Percentiles rank a stretch among this genome's conserved stretches.
Evolutionary conservation across 148 eudicot genomes (phyloP).

Genomic region (Silene uniflora): DNA sequence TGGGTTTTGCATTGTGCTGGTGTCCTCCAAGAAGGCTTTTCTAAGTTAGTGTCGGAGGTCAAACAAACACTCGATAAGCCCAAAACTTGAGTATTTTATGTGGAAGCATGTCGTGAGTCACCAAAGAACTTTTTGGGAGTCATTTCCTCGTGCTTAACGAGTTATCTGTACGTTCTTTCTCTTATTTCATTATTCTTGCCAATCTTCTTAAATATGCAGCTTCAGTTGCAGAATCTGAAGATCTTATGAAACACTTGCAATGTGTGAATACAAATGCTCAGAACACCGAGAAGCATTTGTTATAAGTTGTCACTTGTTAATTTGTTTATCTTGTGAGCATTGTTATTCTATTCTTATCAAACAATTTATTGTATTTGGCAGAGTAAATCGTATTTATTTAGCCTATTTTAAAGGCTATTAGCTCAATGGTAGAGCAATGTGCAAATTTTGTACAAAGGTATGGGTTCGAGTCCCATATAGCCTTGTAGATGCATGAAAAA

Average conservation of each 20-base stretch:
- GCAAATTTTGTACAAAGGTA: no score
- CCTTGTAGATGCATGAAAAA: no score
- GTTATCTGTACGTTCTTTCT: slow-evolving; percentile 48
- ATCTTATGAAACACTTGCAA: slow-evolving; percentile 43
- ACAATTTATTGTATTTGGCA: no score
- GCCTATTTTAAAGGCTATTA: no score
- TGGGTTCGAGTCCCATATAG: no score
- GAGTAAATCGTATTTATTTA: no score
- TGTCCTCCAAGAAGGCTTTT: slow-evolving; percentile 42
- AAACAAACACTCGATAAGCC: slow-evolving; percentile 47
- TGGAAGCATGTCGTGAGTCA: slow-evolving; percentile 45
- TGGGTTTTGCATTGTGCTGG: slow-evolving; percentile 18
- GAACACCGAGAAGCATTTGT: slow-evolving; percentile 41
- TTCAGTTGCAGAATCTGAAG: slow-evolving; percentile 43
- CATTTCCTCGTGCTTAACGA: slow-evolving; percentile 32
- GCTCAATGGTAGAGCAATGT: no score
- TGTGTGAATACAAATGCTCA: slow-evolving; percentile 37
- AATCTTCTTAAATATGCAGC: slow-evolving; percentile 29
- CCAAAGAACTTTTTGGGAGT: slow-evolving; percentile 46
- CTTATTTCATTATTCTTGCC: background rate
- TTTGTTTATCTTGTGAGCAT: no score
- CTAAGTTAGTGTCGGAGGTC: slow-evolving; percentile 49
- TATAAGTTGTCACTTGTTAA: no score
- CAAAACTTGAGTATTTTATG: slow-evolving; percentile 39
- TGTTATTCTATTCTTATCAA: no score